phyloP scores from a whole-genome alignment of 495 filamentous ascomycete species.

The Umbilicaria muhlenbergii region DNA sequence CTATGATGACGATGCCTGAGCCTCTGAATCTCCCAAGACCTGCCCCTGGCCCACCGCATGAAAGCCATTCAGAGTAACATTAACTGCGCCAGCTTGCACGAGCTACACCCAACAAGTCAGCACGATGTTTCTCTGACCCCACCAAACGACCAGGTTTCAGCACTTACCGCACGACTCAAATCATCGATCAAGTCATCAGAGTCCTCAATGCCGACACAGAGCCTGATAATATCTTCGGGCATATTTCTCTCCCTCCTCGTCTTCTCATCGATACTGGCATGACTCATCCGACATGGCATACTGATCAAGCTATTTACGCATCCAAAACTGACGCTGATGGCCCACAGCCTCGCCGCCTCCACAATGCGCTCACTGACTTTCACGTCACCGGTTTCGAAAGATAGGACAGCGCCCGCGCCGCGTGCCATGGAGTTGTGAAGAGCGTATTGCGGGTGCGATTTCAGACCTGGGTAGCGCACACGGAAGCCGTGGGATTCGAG shows the following conservation, averaged over 20 bases:
- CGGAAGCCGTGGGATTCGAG: conserved; percentile 83
- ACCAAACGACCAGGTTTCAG: not conserved
- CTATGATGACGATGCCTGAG: too few species aligned
- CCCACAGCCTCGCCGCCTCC: conserved; percentile 80
- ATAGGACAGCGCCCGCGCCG: conserved; percentile 83
- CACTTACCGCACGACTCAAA: conserved; percentile 71
- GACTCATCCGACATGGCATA: conserved; percentile 99
- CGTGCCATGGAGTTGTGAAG: conserved; percentile 90
- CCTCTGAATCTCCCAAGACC: not conserved
- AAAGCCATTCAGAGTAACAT: conserved; percentile 64
- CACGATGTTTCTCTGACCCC: too few species aligned
- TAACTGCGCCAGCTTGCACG: conserved; percentile 86
- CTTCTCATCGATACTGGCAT: conserved; percentile 94
- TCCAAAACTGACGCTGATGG: conserved; percentile 90
- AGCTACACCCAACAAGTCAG: conserved; percentile 33
- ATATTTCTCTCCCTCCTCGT: conserved; percentile 76
- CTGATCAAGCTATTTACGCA: conserved; percentile 97
- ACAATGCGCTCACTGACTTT: conserved; percentile 79
- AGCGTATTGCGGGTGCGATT: conserved; percentile 90
- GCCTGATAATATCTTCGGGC: conserved; percentile 88
- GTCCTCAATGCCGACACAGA: conserved; percentile 97
- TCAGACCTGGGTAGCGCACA: conserved; percentile 85
- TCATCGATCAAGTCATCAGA: conserved; percentile 87
- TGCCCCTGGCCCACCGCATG: conserved; percentile 30
- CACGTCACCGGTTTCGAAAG: conserved; percentile 85